Base-by-base conservation (phyloP, 1,284 basidiomycete genomes). In the Ganoderma meredithae region DNA sequence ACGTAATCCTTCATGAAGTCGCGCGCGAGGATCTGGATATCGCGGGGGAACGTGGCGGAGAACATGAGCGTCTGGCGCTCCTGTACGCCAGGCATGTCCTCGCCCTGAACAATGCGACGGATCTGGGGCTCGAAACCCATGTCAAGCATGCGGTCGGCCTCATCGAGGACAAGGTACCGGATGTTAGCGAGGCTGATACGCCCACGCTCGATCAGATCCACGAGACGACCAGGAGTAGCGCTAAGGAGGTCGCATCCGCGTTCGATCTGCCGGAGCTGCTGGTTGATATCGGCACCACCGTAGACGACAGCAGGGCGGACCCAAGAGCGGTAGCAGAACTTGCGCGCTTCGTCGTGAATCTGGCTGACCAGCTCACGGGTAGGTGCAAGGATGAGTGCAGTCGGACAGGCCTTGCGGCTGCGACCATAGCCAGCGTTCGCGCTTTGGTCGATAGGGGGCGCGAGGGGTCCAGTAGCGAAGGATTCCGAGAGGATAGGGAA, bases 51-150 rank as follows among this genome's bases (percentile, higher is more conserved):
- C 60, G 98, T 99, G 60, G 98, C 98, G 71, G 94, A 96, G 86
- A 99, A 99, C 97, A 99, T 99, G 84, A 99, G 94, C 9, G 98
- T 99, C 81, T 99, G 98, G 71, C 98, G 95, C 39, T 97, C 91
- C 65, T 90, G 85, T 31, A 95, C 91, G 65, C 91, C 94, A 36
- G 98, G 96, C 97, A 99, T 99, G 81, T 99, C 98, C 78, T 97
- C 96, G 73, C 95, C 95, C 81, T 99, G 95, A 40, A 99, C 98
- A 79, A 99, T 99, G 62, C 96, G 89, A 73, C 97, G 91, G 78
- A 99, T 99, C 83, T 99, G 97, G 70, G 98, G 98, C 83, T 99
- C 97, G 88, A 99, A 99, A 94, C 97, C 97, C 97, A 99, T 99
- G 86, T 99, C 97, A 76, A 99, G 89, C 97, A 99, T 99, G 78